Percentiles rank a stretch among this genome's conserved stretches.
These are phyloP conservation scores for Chimonanthus salicifolius DNA, from an alignment of 164 flowering plant species.

Conservation along the genomic window DNA sequence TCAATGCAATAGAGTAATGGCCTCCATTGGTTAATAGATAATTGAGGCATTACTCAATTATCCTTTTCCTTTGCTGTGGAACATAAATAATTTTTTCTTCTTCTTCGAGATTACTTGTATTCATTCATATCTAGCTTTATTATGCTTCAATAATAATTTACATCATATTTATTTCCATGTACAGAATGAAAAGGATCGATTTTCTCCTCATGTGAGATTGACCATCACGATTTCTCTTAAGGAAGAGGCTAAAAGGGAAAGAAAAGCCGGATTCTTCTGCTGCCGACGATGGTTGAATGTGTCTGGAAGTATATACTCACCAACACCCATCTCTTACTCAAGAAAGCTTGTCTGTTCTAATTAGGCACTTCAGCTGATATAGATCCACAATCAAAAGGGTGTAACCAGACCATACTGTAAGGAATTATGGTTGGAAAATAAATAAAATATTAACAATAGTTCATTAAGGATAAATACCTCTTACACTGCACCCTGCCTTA, in stretches of 20 bases:
- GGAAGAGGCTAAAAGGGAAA: neutral
- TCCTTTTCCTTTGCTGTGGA: too few relatives aligned
- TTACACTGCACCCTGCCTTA: slow-evolving; percentile 43
- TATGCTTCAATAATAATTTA: slow-evolving; percentile 2
- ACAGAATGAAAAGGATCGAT: slow-evolving; percentile 1
- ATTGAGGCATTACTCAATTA: too few relatives aligned
- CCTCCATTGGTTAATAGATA: too few relatives aligned
- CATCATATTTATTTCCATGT: slow-evolving; percentile 10
- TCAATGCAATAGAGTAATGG: too few relatives aligned
- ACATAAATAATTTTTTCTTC: too few relatives aligned
- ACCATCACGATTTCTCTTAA: neutral
- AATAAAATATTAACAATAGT: neutral
- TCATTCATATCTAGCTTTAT: neutral
- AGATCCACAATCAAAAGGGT: neutral
- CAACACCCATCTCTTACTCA: neutral
- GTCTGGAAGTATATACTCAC: neutral
- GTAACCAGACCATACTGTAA: too few relatives aligned
- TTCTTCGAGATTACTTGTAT: neutral
- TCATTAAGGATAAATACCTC: neutral
- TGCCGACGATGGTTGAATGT: neutral
- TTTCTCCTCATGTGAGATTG: neutral
- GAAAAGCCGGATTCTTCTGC: neutral
- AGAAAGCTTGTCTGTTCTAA: neutral
- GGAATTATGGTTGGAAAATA: neutral
- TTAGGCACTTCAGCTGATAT: neutral